Base-by-base conservation (phyloP, 2,329 filamentous ascomycete species). In the Capronia epimyces region DNA sequence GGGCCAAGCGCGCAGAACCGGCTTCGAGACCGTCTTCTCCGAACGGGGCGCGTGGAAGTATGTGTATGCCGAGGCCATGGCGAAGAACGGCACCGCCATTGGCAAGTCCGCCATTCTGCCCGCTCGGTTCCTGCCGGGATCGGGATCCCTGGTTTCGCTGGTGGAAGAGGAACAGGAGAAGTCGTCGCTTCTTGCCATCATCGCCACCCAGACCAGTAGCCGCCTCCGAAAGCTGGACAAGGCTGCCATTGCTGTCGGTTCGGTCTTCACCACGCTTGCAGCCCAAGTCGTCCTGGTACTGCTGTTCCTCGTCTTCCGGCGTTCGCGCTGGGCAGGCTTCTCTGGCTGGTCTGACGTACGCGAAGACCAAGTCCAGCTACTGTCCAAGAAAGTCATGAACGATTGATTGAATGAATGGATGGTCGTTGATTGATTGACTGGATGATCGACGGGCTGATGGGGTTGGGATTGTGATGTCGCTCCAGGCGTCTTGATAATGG, bases 11-110 rank as follows among this genome's bases (percentile, higher is more conserved):
- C 13, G 27, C 21, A 44, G 34, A 21, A 37, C 22, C 1, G 32
- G 40, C 40, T 50, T 50, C 22, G 47, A 50, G 21, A 50, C 40
- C 2, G 27, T 29, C 12, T 44, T 50, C 20, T 36, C 47, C 20
- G 40, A 44, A 9, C 24, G 44, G 13, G 47, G 41, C 18, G 16
- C 31, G 10, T 50, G 47, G 40, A 21, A 15, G 9, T 21, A 37
- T 15, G 32, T 43, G 8, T 50, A 44, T 22, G 47, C 32, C 7
- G 32, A 50, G 20, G 41, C 40, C 5, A 13, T 44, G 12, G 46
- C 39, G 4, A 41, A 29, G 10, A 24, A 40, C 34, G 47, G 41
- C 4, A 4, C 16, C 10, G 13, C 31, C 8, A 16, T 49, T 16
- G 39, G 21, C 20, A 36, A 29, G 37, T 43, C 41, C 15, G 31